These are phyloP conservation scores for Mucor piriformis DNA, from an alignment of 371 early-diverging fungal genomes.

Conservation along the genomic window DNA sequence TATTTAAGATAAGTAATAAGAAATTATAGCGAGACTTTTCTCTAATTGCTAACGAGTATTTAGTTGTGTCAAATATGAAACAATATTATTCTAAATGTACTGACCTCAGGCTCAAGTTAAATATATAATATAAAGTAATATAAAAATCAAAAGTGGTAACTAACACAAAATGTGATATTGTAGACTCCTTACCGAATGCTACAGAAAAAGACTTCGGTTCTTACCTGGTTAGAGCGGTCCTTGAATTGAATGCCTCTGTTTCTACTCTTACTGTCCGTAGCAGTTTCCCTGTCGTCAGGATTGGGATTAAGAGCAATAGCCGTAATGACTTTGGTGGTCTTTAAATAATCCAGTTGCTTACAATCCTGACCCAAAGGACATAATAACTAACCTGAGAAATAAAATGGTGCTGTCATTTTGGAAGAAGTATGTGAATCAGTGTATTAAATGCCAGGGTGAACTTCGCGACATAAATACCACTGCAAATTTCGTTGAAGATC, in stretches of 20 bases:
- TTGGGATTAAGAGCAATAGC: no score
- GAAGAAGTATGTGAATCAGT: slow-evolving; percentile 8
- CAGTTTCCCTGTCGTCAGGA: no score
- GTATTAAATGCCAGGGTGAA: slow-evolving; percentile 9
- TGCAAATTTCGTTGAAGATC: slow-evolving; percentile 1
- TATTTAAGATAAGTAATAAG: slow-evolving; percentile 4
- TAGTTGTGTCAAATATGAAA: neutral
- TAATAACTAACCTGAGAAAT: slow-evolving; percentile 11
- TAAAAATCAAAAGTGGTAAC: no score
- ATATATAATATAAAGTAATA: slow-evolving; percentile 14
- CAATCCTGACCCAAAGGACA: slow-evolving; percentile 8
- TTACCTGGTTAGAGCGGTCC: no score
- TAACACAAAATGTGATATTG: no score
- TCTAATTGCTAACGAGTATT: slow-evolving; percentile 9
- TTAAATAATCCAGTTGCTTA: slow-evolving; percentile 5
- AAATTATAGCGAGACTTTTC: slow-evolving; percentile 6
- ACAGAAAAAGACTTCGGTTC: no score
- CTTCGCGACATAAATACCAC: slow-evolving; percentile 1
- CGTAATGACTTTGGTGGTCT: slow-evolving; percentile 15
- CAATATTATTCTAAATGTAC: slow-evolving; percentile 12
- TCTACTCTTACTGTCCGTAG: no score
- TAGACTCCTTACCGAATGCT: no score
- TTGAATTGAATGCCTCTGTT: no score
- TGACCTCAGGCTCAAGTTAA: slow-evolving; percentile 8
- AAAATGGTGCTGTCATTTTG: slow-evolving; percentile 8